Evolutionary conservation across 306 rosid species (phyloP).

Genomic region (Pyrus pyrifolia): DNA sequence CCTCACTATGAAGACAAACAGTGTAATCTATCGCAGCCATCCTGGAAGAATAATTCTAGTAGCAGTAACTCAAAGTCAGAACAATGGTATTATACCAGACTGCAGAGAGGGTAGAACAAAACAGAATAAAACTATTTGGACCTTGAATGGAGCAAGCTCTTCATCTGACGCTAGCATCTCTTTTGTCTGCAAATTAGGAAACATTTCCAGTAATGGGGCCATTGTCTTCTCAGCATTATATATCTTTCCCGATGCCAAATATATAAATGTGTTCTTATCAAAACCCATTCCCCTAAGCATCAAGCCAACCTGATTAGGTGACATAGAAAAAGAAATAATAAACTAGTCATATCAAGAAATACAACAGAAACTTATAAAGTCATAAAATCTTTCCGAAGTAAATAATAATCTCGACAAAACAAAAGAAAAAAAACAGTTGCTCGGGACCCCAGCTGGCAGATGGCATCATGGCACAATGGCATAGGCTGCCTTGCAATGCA

Average conservation of each 20-base stretch:
- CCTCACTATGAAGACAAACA: conserved; percentile 97
- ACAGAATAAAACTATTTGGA: conserved; percentile 13
- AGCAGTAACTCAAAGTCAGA: conserved; percentile 39
- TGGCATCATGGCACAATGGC: background rate
- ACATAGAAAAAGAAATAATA: conserved; percentile 10
- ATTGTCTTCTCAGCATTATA: conserved; percentile 72
- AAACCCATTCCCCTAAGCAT: conserved; percentile 99
- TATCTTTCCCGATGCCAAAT: conserved; percentile 88
- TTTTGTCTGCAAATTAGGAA: conserved; percentile 83
- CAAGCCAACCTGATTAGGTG: conserved; percentile 71
- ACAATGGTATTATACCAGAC: conserved; percentile 15
- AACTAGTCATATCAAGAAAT: background rate
- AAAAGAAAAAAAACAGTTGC: background rate
- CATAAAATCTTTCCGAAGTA: background rate
- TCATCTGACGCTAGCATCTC: conserved; percentile 73
- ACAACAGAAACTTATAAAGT: background rate
- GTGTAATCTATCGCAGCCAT: conserved; percentile 99
- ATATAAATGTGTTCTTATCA: conserved; percentile 70
- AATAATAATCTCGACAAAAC: background rate
- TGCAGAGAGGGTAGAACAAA: conserved; percentile 4
- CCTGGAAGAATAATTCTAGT: conserved; percentile 91
- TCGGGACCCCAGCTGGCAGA: background rate
- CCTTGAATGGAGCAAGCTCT: conserved; percentile 82
- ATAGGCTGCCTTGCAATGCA: background rate
- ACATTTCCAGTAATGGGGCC: conserved; percentile 87